Evolutionary conservation across 306 rosid species (phyloP).

Genomic region (Carpinus viminea): DNA sequence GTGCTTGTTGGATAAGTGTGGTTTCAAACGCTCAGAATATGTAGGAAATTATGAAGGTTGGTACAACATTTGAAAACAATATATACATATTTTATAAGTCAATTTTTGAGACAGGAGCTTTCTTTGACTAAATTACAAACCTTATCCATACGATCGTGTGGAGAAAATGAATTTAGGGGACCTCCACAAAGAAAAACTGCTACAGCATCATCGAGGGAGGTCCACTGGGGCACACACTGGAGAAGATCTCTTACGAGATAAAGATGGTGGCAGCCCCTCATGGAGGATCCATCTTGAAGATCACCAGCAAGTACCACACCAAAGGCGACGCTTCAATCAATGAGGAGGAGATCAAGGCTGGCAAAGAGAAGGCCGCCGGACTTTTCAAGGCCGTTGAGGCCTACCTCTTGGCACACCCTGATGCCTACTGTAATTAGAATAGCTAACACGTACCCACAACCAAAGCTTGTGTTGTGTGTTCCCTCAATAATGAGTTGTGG

Average conservation of each 20-base stretch:
- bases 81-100: too few species aligned
- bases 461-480: background rate
- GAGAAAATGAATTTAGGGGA: too few species aligned
- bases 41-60: too few species aligned
- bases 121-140: too few species aligned
- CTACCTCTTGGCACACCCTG: slow-evolving; percentile 15
- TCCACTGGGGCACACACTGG: slow-evolving; percentile 28
- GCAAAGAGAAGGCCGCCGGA: slow-evolving; percentile 40
- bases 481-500: background rate
- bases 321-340: slow-evolving; percentile 26
- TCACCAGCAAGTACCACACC: slow-evolving; percentile 36
- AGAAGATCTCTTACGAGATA: slow-evolving; percentile 40
- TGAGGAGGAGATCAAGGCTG: slow-evolving; percentile 36
- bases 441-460: slow-evolving; percentile 4
- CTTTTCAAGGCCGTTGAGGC: slow-evolving; percentile 50
- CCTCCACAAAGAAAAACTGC: background rate
- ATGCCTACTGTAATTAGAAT: background rate
- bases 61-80: too few species aligned
- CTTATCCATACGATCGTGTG: too few species aligned
- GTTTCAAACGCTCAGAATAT: too few species aligned
- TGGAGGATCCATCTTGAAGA: slow-evolving; percentile 51
- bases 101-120: too few species aligned
- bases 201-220: slow-evolving; percentile 50
- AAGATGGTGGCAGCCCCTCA: slow-evolving; percentile 29
- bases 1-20: too few species aligned